Evolutionary conservation across 208 protist species (phyloP), one percentile per base, ranked within the genome.

Genomic region (Leishmania tarentolae): DNA sequence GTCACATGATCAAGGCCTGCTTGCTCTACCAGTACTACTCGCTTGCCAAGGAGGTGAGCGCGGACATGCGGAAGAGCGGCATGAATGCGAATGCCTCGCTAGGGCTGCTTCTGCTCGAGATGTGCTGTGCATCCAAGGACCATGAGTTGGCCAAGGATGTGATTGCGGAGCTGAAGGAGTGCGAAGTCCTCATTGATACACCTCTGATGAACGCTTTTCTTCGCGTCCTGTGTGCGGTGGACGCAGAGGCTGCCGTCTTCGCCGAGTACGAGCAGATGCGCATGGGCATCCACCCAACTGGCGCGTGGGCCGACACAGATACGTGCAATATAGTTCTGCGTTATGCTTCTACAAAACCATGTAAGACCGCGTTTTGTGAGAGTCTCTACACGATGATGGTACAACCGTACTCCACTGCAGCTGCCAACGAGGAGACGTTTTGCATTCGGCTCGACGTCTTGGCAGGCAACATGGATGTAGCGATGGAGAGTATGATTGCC

Each of bases 161-260:
- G 40, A 44, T 98, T 17, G 73, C 37, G 7, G 90, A 95, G 65
- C 83, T 91, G 3, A 90, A 87, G 50, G 40, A 53, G 19, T 47
- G 70, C 31, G 61, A 83, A 6, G 61, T 93, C 3, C 77, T 91
- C 35, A 82, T 96, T 52, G 93, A 95, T 73, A 86, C 84, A 5
- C 19, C 31, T 6, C 44, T 97, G 17, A 96, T 91, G 84, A 97
- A 98, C 76, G 83, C 83, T 17, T 97, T 95, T 76, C 88, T 98
- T 11, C 56, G 71, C 5, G 92, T 97, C 19, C 86, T 98, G 13
- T 89, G 93, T 21, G 89, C 88, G 2, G 76, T 87, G 0, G 87
- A 90, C 8, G 92, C 93, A 66, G 66, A 24, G 0, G 66, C 75
- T 8, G 69, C 75, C 24, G 17, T 97, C 3, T 81, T 91, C 13